Evolutionary conservation across 2,329 filamentous ascomycete species (phyloP), one percentile per base, ranked within the genome.

Genomic region (Curvularia sp.): DNA sequence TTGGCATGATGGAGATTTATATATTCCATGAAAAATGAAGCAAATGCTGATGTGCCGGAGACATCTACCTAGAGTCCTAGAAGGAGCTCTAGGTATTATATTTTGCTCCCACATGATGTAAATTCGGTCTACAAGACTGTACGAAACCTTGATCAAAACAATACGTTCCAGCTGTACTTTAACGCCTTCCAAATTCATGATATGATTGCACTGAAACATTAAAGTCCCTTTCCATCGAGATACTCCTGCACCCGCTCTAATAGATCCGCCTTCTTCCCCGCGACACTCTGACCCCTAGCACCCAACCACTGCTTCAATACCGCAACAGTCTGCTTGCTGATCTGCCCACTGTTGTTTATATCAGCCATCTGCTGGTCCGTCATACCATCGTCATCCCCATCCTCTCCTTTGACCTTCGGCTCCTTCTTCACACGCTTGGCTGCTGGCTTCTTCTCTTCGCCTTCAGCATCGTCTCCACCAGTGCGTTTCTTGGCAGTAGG

Each of bases 301-400:
- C 53, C 59, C 26, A 76, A 43, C 51, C 65, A 79, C 0, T 65
- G 66, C 53, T 76, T 79, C 49, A 79, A 49, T 12, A 67, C 62
- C 6, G 68, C 67, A 51, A 79, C 71, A 13, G 68, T 76, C 46
- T 74, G 71, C 65, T 83, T 83, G 43, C 62, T 74, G 7, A 84
- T 67, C 8, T 72, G 75, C 6, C 81, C 77, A 57, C 78, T 79
- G 35, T 80, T 74, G 58, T 78, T 83, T 3, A 78, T 67, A 5
- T 60, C 65, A 28, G 75, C 76, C 79, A 85, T 82, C 30, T 80
- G 75, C 43, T 75, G 72, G 55, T 83, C 81, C 13, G 69, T 78
- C 35, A 79, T 53, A 0, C 67, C 76, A n/a, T 72, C 66, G 15
- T 66, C 65, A 2, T 41, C 60, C 3, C 53, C 63, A 28, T 56